Evolutionary conservation across 169 alveolate species (phyloP).

Genomic region (Eimeria mitis): DNA sequence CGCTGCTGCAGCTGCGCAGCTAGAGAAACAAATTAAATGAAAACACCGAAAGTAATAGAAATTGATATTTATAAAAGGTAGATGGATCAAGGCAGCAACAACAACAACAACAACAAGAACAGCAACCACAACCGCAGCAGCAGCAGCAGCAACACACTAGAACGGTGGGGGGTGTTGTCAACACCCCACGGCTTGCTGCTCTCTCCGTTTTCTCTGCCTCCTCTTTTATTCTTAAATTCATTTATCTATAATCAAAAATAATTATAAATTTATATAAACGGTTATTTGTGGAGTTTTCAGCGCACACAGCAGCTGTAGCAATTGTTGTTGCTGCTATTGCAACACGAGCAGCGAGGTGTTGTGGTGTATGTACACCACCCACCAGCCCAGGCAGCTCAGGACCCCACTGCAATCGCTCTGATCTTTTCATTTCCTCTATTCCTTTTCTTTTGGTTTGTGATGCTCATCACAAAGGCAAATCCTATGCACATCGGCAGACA

Average conservation of each 20-base stretch:
- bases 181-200: neutral
- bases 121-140: neutral
- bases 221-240: neutral
- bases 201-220: neutral
- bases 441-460: neutral
- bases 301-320: neutral
- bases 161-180: slow-evolving; percentile 10
- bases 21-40: neutral
- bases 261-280: neutral
- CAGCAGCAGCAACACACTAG: neutral
- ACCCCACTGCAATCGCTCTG: neutral
- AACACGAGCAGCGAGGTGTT: neutral
- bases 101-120: neutral
- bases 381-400: slow-evolving; percentile 8
- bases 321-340: neutral
- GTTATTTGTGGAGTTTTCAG: neutral
- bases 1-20: neutral
- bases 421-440: neutral
- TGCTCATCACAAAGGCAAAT: neutral
- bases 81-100: neutral
- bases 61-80: neutral
- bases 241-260: neutral
- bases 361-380: slow-evolving; percentile 5
- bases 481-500: neutral
- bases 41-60: neutral